A percentile compares a stretch with the other conserved stretches of the same genome.
Evolutionary conservation across 176 grass and related monocot species (phyloP).

Genomic region (Triticum urartu): DNA sequence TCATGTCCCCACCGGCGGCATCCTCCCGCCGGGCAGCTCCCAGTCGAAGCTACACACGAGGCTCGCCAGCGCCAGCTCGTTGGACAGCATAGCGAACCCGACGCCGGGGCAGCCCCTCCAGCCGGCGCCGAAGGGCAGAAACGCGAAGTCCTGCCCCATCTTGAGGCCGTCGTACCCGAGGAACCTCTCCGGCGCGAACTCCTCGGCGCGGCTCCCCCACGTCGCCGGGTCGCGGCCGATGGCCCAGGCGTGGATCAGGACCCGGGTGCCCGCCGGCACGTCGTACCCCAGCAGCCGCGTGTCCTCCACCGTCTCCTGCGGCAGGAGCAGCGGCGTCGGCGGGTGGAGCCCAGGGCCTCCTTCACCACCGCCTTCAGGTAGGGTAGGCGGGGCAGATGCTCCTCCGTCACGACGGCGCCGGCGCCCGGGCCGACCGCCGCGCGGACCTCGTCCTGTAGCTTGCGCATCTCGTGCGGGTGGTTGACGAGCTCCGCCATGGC

Average conservation of each 20-base stretch:
- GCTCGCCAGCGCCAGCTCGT: slow-evolving; percentile 35
- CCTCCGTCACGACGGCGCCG: neutral
- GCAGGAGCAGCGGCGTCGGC: neutral
- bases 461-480: slow-evolving; percentile 25
- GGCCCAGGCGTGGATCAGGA: neutral
- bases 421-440: neutral
- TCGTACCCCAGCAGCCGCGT: neutral
- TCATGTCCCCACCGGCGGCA: slow-evolving; percentile 12
- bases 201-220: neutral
- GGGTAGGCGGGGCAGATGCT: neutral
- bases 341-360: neutral
- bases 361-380: neutral
- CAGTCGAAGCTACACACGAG: slow-evolving; percentile 34
- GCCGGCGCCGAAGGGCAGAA: neutral
- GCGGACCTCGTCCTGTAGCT: slow-evolving; percentile 44
- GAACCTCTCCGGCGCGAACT: neutral
- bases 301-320: neutral
- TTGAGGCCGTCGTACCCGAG: neutral
- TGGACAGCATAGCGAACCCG: neutral
- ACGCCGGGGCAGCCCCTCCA: slow-evolving; percentile 17
- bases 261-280: neutral
- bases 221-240: neutral
- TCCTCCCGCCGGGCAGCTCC: slow-evolving; percentile 2
- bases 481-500: slow-evolving; percentile 40
- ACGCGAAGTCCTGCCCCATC: neutral